Percentiles rank a stretch among this genome's conserved stretches.
Evolutionary conservation across 805 yeast genomes (phyloP).

Genomic region (Clavispora santaluciae): DNA sequence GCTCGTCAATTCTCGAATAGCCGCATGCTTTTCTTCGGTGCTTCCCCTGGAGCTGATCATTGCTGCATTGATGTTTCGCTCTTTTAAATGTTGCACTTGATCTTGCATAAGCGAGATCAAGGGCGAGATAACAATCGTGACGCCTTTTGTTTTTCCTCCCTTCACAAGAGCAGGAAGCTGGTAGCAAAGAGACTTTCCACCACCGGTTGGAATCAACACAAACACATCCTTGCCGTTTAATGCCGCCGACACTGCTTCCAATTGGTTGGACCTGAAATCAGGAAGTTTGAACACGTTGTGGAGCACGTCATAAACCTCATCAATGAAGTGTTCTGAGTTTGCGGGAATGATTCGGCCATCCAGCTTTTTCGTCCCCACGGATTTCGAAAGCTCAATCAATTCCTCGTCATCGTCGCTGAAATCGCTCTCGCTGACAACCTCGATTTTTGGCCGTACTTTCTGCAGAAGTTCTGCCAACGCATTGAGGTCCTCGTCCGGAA

Average conservation of each 20-base stretch:
- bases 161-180: conserved; percentile 87
- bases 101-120: conserved; percentile 96
- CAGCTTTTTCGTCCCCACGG: conserved; percentile 1
- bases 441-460: background rate
- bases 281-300: conserved; percentile 55
- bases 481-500: conserved; percentile 15
- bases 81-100: conserved; percentile 78
- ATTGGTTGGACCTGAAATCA: conserved; percentile 75
- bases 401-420: conserved; percentile 35
- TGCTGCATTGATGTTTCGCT: conserved; percentile 69
- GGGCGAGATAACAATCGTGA: conserved; percentile 91
- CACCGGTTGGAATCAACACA: conserved; percentile 98
- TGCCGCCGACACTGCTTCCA: conserved; percentile 80
- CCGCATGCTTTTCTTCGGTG: conserved; percentile 56
- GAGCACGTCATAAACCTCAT: conserved; percentile 59
- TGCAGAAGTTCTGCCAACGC: conserved; percentile 10
- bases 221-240: conserved; percentile 79
- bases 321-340: conserved; percentile 51
- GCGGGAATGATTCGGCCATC: conserved; percentile 4
- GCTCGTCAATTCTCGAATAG: conserved; percentile 55
- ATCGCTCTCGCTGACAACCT: conserved; percentile 13
- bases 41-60: conserved; percentile 80
- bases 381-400: conserved; percentile 11
- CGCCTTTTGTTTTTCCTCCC: conserved; percentile 72
- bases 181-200: conserved; percentile 94